A percentile compares a stretch with the other conserved stretches of the same genome.
phyloP scores from a whole-genome alignment of 2,329 filamentous ascomycete genomes.

The Passalora sequoiae region DNA sequence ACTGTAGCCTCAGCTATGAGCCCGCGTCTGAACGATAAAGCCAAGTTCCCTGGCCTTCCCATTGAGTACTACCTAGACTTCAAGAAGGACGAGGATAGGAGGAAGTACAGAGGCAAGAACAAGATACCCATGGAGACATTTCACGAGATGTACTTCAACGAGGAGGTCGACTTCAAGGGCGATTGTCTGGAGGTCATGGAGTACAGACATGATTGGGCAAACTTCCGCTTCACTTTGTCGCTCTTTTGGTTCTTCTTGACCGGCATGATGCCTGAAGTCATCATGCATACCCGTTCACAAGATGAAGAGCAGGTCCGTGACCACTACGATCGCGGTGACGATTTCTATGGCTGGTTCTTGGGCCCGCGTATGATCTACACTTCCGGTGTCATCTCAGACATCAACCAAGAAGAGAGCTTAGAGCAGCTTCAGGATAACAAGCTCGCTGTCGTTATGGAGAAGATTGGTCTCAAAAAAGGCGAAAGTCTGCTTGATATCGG shows the following conservation, averaged over 20 bases:
- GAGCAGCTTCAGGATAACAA: conserved; percentile 99
- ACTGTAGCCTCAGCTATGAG: conserved; percentile 70
- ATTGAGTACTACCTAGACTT: conserved; percentile 88
- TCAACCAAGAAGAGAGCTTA: conserved; percentile 79
- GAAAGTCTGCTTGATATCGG: conserved; percentile 89
- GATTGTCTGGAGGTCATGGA: conserved; percentile 85
- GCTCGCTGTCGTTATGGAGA: conserved; percentile 88
- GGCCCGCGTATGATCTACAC: conserved; percentile 99
- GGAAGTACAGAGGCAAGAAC: conserved; percentile 69
- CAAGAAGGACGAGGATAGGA: conserved; percentile 55
- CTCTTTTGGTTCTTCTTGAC: conserved; percentile 86
- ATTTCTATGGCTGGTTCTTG: conserved; percentile 98
- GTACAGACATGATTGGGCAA: conserved; percentile 95
- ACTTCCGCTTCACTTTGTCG: conserved; percentile 80
- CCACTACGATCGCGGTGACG: conserved; percentile 96
- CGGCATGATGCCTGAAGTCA: conserved; percentile 80
- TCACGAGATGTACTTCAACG: conserved; percentile 96
- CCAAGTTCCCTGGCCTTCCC: conserved; percentile 73
- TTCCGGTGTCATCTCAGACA: conserved; percentile 85
- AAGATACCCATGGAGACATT: conserved; percentile 91
- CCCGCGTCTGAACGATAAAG: conserved; percentile 90
- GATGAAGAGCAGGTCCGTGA: conserved; percentile 97
- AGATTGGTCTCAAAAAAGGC: conserved; percentile 76
- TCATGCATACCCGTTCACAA: conserved; percentile 88
- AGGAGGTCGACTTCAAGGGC: conserved; percentile 90